Evolutionary conservation across 164 flowering plant species (phyloP).

Genomic region (Tetracentron sinense): DNA sequence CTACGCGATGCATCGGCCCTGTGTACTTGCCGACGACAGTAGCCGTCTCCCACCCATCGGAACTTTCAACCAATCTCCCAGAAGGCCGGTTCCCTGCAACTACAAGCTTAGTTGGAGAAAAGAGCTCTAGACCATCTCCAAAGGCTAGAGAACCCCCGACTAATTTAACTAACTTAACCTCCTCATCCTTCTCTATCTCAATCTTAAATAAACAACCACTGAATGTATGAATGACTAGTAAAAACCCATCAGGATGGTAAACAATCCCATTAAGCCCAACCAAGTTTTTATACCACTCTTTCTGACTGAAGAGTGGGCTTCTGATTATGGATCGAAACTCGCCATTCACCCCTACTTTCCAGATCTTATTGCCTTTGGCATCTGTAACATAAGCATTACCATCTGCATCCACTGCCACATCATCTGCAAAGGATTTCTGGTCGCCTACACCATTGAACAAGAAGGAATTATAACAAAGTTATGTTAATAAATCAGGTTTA

Average conservation of each 20-base stretch:
- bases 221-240: conserved; percentile 65
- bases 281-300: conserved; percentile 70
- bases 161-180: conserved; percentile 49
- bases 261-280: conserved; percentile 77
- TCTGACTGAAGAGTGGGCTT: conserved; percentile 57
- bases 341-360: conserved; percentile 76
- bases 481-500: too few relatives aligned
- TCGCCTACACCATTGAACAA: conserved; percentile 40
- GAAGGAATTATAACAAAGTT: too few relatives aligned
- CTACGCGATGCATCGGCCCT: conserved; percentile 64
- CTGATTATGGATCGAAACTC: conserved; percentile 38
- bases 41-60: conserved; percentile 81
- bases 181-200: conserved; percentile 33
- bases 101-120: conserved; percentile 66
- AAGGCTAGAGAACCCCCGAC: conserved; percentile 44
- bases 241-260: conserved; percentile 84
- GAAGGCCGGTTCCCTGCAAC: conserved; percentile 75
- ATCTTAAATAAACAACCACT: conserved; percentile 58
- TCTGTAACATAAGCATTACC: conserved; percentile 90
- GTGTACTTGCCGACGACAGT: conserved; percentile 40
- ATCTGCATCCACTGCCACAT: conserved; percentile 76
- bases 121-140: conserved; percentile 77
- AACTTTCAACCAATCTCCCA: conserved; percentile 64
- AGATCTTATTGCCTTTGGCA: conserved; percentile 50
- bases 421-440: conserved; percentile 74